These are phyloP conservation scores for Polytrichum commune DNA, from an alignment of 225 moss, liverwort and hornwort genomes.

Conservation along the genomic window DNA sequence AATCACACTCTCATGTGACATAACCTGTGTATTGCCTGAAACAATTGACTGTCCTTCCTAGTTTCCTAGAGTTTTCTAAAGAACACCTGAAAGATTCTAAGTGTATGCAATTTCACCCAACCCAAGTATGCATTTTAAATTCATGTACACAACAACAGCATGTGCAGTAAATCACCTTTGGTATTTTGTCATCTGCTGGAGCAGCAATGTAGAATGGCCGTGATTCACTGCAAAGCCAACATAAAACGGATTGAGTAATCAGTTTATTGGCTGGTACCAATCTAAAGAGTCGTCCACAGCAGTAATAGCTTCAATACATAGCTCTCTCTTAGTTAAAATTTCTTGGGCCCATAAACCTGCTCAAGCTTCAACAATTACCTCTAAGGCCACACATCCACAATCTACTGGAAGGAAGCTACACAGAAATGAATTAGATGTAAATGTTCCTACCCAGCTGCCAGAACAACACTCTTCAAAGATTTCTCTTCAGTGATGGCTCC, in stretches of 20 bases:
- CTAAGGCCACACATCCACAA: background rate
- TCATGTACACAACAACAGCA: too few species aligned
- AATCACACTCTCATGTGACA: too few species aligned
- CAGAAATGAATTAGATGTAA: background rate
- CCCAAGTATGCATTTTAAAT: too few species aligned
- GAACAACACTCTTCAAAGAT: constrained; percentile 61
- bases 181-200: constrained; percentile 79
- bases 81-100: too few species aligned
- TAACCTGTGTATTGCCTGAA: too few species aligned
- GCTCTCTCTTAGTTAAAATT: background rate
- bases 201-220: constrained; percentile 71
- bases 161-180: constrained; percentile 54
- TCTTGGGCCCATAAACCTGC: background rate
- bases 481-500: constrained; percentile 77
- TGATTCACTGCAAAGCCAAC: constrained; percentile 60
- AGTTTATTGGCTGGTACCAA: background rate
- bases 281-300: background rate
- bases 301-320: background rate
- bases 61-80: too few species aligned
- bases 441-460: constrained; percentile 73
- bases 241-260: background rate
- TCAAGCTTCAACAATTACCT: background rate
- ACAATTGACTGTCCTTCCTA: too few species aligned
- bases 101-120: too few species aligned
- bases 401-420: background rate